phyloP scores from a whole-genome alignment of 2,329 filamentous ascomycete species.

The Pezicula carpinea region DNA sequence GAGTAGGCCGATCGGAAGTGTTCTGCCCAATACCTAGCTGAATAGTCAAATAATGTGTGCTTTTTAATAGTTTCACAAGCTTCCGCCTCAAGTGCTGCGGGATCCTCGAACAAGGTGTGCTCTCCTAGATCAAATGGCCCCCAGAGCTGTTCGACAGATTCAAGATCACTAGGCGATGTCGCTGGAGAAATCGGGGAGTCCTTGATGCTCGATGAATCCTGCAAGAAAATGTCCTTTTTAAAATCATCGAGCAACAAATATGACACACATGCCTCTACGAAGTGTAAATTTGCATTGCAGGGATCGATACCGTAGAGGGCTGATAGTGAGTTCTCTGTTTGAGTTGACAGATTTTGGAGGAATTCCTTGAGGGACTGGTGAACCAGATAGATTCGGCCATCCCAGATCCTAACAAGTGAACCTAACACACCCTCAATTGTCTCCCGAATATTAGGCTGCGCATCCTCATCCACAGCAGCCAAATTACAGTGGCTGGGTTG shows the following conservation, averaged over 20 bases:
- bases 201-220: constrained; percentile 9
- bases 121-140: constrained; percentile 12
- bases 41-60: constrained; percentile 32
- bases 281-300: constrained; percentile 1
- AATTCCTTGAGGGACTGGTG: constrained; percentile 16
- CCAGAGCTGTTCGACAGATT: constrained; percentile 3
- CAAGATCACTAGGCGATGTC: neutral
- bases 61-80: constrained; percentile 20
- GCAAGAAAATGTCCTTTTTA: constrained; percentile 23
- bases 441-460: constrained; percentile 24
- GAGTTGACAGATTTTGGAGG: constrained; percentile 6
- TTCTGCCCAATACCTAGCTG: constrained; percentile 32
- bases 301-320: constrained; percentile 6
- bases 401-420: constrained; percentile 29
- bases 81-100: constrained; percentile 17
- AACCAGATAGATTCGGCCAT: constrained; percentile 29
- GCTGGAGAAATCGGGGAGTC: constrained; percentile 8
- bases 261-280: constrained; percentile 18
- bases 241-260: constrained; percentile 33
- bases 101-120: constrained; percentile 25
- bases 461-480: constrained; percentile 21
- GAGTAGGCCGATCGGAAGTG: constrained; percentile 22
- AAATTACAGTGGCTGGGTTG: constrained; percentile 19
- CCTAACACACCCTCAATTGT: constrained; percentile 30
- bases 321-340: constrained; percentile 5